Base-by-base conservation (phyloP, 1,284 basidiomycete species). In the Ganoderma sp. region DNA sequence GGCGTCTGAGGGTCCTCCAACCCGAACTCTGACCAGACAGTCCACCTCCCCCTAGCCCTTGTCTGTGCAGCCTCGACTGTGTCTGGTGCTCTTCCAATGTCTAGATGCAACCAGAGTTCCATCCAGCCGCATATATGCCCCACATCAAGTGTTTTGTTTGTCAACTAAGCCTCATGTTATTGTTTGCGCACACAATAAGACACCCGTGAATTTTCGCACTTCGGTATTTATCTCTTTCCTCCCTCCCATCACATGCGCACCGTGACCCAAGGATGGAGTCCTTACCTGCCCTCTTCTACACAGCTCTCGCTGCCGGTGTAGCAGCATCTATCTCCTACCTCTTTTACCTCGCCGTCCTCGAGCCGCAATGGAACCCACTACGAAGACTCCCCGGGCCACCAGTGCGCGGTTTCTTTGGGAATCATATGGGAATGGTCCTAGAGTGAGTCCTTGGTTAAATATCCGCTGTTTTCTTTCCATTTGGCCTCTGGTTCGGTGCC, bases 301-400 rank as follows among this genome's bases (percentile, higher is more conserved):
- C 69, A 63, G 43, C 74, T 19, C 37, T 72, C 8, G 65, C 67
- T 62, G 77, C 73, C 37, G 63, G 69, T 17, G 14, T 70, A 7
- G 60, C 72, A 43, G 65, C 66, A 42, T 54, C 64, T 34, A 61
- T 66, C n/a, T 58, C 61, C 10, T 78, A 76, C 62, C 63, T 76
- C 25, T 61, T 80, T 42, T 78, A 78, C 61, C 73, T 75, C 64
- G 73, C 79, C 25, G 73, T 84, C 45, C 75, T 87, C 48, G 75
- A 78, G 17, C 83, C 85, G 0, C 79, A 76, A 63, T 80, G 78
- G 71, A 89, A 88, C 72, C 84, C 89, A 15, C 79, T 91, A 28
- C 79, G 79, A 45, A 79, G 78, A 50, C 78, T 93, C 52, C 85
- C 87, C 50, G 90, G 90, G 28, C 91, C 91, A 15, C 85, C 86